Conservation (phyloP, 495 filamentous ascomycete genomes). For the Penicillium paxilli region DNA sequence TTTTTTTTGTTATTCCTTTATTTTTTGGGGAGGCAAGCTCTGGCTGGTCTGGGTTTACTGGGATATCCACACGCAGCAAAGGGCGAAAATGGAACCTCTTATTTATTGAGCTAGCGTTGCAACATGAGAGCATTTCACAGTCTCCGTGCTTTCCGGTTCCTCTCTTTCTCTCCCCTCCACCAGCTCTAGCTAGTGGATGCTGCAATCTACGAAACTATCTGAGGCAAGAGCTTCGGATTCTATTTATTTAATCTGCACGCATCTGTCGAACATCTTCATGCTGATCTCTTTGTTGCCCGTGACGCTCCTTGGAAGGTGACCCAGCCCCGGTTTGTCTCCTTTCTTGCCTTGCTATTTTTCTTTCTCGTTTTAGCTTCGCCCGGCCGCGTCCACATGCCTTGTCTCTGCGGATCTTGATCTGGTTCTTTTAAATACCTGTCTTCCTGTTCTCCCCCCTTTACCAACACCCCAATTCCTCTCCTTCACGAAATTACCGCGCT, state of each 20-base stretch:
- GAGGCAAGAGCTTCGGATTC: background rate
- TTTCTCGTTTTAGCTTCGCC: slow-evolving; percentile 15
- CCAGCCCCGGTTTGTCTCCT: background rate
- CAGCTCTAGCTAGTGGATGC: background rate
- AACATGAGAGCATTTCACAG: slow-evolving; percentile 21
- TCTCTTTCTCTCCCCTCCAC: background rate
- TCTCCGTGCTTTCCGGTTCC: background rate
- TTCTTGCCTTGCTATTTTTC: background rate
- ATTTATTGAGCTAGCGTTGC: slow-evolving; percentile 21
- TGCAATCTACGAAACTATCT: background rate
- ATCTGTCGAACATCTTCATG: too few relatives aligned
- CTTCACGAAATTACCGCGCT: slow-evolving; percentile 26
- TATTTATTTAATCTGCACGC: background rate
- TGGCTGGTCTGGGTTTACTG: slow-evolving; percentile 12
- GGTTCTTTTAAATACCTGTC: slow-evolving; percentile 7
- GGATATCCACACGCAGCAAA: slow-evolving; percentile 16
- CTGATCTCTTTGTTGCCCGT: background rate
- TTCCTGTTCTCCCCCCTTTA: too few relatives aligned
- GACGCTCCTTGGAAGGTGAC: background rate
- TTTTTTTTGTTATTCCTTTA: slow-evolving; percentile 23
- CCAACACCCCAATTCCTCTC: slow-evolving; percentile 23
- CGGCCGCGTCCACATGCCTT: slow-evolving; percentile 6
- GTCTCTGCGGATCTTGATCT: slow-evolving; percentile 11
- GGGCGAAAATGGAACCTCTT: slow-evolving; percentile 5
- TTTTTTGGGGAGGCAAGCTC: slow-evolving; percentile 18